Percentiles rank a stretch among this genome's conserved stretches.
phyloP scores from a whole-genome alignment of 2,329 filamentous ascomycete species.

The Dendryphion nanum region DNA sequence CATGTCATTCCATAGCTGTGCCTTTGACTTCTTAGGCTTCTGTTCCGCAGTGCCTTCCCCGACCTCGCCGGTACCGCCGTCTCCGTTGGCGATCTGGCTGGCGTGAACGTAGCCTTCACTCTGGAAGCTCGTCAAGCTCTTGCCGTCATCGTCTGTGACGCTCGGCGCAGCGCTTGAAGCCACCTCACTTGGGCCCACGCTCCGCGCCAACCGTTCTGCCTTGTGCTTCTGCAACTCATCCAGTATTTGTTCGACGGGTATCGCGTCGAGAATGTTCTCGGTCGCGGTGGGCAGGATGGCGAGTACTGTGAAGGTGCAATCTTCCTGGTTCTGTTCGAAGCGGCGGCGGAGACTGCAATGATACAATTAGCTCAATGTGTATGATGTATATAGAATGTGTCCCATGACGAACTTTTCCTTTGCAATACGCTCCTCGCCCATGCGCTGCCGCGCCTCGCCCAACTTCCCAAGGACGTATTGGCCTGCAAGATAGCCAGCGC shows the following conservation, averaged over 20 bases:
- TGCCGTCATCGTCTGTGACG: slow-evolving; percentile 73
- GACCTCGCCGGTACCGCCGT: slow-evolving; percentile 40
- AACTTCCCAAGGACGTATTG: slow-evolving; percentile 93
- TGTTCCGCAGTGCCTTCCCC: slow-evolving; percentile 40
- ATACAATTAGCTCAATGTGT: not conserved
- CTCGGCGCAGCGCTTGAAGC: slow-evolving; percentile 63
- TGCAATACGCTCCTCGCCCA: slow-evolving; percentile 92
- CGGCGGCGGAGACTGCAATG: slow-evolving; percentile 75
- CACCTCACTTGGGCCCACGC: slow-evolving; percentile 56
- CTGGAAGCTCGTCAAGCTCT: slow-evolving; percentile 71
- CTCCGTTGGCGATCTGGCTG: slow-evolving; percentile 65
- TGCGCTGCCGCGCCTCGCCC: slow-evolving; percentile 88
- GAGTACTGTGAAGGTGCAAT: slow-evolving; percentile 97
- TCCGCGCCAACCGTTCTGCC: slow-evolving; percentile 65
- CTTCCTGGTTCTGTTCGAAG: slow-evolving; percentile 98
- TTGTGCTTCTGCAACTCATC: slow-evolving; percentile 95
- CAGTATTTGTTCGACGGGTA: slow-evolving; percentile 90
- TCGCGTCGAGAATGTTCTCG: slow-evolving; percentile 79
- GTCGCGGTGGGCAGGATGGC: slow-evolving; percentile 90
- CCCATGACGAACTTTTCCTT: slow-evolving; percentile 99
- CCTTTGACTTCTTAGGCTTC: slow-evolving; percentile 73
- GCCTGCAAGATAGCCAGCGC: slow-evolving; percentile 85
- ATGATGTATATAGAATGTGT: too few relatives aligned
- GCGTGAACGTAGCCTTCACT: slow-evolving; percentile 65
- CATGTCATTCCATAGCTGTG: slow-evolving; percentile 94